A percentile compares a stretch with the other conserved stretches of the same genome.
These are phyloP conservation scores for Xylariaceae sp. DNA, from an alignment of 2,329 filamentous ascomycete genomes.

Conservation along the genomic window DNA sequence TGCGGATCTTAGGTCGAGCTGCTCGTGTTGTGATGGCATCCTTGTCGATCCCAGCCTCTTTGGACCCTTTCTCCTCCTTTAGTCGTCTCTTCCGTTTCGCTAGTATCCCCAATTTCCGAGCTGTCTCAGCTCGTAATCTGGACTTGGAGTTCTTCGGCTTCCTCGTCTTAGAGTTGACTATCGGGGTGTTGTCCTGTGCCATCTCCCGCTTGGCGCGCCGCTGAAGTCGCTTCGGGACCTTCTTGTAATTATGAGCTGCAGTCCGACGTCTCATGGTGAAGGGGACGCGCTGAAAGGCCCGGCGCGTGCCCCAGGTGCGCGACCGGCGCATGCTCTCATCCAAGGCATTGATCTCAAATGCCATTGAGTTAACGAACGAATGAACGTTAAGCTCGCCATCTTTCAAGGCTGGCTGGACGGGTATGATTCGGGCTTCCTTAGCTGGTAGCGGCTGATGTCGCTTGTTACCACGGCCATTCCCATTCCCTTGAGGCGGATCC, in stretches of 20 bases:
- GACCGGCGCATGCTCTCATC: constrained; percentile 77
- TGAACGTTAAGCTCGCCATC: constrained; percentile 82
- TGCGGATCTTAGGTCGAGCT: constrained; percentile 63
- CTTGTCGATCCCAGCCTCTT: constrained; percentile 27
- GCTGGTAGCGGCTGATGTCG: too few species aligned
- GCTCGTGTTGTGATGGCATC: constrained; percentile 37
- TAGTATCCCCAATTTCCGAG: constrained; percentile 64
- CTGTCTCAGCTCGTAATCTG: constrained; percentile 69
- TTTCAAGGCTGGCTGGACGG: constrained; percentile 45
- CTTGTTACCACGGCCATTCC: too few species aligned
- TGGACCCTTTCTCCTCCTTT: constrained; percentile 28
- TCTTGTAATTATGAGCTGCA: constrained; percentile 91
- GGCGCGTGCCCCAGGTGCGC: constrained; percentile 56
- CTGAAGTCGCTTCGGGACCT: constrained; percentile 75
- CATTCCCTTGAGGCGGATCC: too few species aligned
- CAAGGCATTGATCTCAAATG: constrained; percentile 84
- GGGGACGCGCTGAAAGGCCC: constrained; percentile 90
- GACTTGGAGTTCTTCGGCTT: constrained; percentile 56
- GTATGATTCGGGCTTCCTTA: too few species aligned
- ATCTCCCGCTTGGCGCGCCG: constrained; percentile 69
- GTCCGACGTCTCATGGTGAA: constrained; percentile 79
- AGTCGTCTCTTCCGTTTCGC: constrained; percentile 48
- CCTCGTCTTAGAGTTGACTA: constrained; percentile 61
- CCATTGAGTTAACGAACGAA: constrained; percentile 77
- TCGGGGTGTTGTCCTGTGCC: constrained; percentile 85